These are phyloP conservation scores for Botrytis pseudocinerea DNA, from an alignment of 2,329 filamentous ascomycete species.

Conservation along the genomic window DNA sequence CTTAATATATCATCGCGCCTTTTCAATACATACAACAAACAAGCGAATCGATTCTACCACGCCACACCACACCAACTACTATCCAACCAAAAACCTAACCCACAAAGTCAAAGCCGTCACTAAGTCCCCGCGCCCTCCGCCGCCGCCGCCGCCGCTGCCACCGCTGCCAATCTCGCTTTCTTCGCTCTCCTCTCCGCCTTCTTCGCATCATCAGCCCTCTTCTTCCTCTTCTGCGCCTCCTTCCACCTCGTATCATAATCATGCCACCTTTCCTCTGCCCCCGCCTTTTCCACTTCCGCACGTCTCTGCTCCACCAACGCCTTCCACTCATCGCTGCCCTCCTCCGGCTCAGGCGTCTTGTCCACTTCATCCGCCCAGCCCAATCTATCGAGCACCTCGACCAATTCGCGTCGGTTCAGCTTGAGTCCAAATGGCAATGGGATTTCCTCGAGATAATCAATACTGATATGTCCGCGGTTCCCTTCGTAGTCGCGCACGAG, in stretches of 20 bases:
- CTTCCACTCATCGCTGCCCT: background rate
- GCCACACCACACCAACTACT: background rate
- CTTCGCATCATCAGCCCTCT: background rate
- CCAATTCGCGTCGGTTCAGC: background rate
- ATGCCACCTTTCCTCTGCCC: background rate
- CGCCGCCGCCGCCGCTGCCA: background rate
- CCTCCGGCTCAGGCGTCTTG: background rate
- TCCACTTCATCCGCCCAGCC: conserved; percentile 9
- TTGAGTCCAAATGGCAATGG: conserved; percentile 11
- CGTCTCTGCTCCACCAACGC: background rate
- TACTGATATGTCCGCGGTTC: background rate
- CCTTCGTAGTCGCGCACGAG: conserved; percentile 18
- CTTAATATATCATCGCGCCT: background rate
- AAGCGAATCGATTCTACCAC: background rate
- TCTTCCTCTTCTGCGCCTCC: background rate
- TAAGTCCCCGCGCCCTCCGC: background rate
- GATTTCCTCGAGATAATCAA: background rate
- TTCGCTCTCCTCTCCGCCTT: background rate
- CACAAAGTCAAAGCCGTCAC: background rate
- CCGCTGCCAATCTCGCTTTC: background rate
- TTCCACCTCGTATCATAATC: background rate
- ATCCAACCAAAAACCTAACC: background rate
- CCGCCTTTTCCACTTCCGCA: background rate
- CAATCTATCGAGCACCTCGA: conserved; percentile 2
- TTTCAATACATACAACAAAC: background rate